A percentile compares a stretch with the other conserved stretches of the same genome.
Conservation (phyloP, 352 stramenopile genomes). For the Lagenidium sp. region DNA sequence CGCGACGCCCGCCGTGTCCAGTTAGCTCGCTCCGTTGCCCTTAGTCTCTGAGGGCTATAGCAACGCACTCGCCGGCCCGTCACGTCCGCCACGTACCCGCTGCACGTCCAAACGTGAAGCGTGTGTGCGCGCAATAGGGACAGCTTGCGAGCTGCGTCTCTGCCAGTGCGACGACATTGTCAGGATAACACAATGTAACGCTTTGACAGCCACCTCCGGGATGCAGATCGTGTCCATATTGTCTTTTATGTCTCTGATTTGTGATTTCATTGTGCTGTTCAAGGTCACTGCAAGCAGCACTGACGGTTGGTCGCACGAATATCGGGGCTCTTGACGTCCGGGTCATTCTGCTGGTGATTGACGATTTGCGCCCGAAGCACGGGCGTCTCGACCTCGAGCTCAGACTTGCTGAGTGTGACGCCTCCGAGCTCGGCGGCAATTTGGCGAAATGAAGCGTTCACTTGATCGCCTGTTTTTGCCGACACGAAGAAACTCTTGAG, state of each 20-base stretch:
- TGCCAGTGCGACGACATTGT: slow-evolving; percentile 12
- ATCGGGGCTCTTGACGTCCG: slow-evolving; percentile 75
- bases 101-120: too few species aligned
- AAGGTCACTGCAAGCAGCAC: slow-evolving; percentile 49
- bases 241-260: slow-evolving; percentile 6
- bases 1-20: too few species aligned
- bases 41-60: too few species aligned
- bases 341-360: slow-evolving; percentile 89
- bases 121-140: too few species aligned
- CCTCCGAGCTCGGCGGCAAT: slow-evolving; percentile 78
- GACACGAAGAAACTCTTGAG: slow-evolving; percentile 90
- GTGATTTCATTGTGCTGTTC: slow-evolving; percentile 3
- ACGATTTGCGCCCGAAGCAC: slow-evolving; percentile 90
- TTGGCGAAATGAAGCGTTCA: slow-evolving; percentile 84
- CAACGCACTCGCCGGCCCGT: too few species aligned
- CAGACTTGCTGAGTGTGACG: slow-evolving; percentile 71
- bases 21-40: too few species aligned
- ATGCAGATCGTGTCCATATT: slow-evolving; percentile 13
- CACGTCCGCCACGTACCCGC: too few species aligned
- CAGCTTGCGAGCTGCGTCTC: too few species aligned
- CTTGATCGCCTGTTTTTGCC: slow-evolving; percentile 90
- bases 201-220: too few species aligned
- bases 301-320: slow-evolving; percentile 36
- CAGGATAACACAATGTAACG: slow-evolving; percentile 56
- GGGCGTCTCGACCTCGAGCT: slow-evolving; percentile 77